Base-by-base conservation (phyloP, 345 rosid genomes). In the Anastatica hierochuntica region DNA sequence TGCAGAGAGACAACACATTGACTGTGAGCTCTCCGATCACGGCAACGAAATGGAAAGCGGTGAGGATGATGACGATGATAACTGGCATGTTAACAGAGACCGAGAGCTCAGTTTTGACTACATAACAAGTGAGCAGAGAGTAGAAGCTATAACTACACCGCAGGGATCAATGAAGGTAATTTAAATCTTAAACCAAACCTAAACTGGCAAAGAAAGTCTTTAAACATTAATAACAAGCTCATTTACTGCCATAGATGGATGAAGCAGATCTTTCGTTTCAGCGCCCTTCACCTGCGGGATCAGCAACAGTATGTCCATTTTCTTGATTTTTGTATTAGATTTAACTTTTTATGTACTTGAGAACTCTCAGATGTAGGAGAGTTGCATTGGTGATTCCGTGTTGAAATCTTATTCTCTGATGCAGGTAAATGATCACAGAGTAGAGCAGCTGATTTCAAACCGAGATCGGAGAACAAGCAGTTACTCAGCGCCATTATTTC, bases 21-120 rank as follows among this genome's bases (percentile, higher is more conserved):
- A 94, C 72, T 81, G 74, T 63, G 77, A 76, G 45, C 82, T 88
- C 62, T 67, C 70, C 58, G 82, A 70, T 46, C 80, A 73, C 46
- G 95, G 74, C 64, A 81, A 81, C 76, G 90, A 68, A 20, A 70
- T 61, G 52, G 83, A 78, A 43, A 75, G 63, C 44, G 74, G 72
- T 39, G 81, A 80, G 53, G 89, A 77, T 56, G 75, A 69, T 17
- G 69, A 60, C 23, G 83, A 73, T 8, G 64, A 72, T 69, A 65
- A 24, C 38, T 60, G 55, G 41, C 69, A 74, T 70, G 27, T 69
- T 55, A 77, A 60, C 51, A 77, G 65, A 69, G 83, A 74, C 31
- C 76, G 94, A 68, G 98, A 88, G 67, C 72, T 79, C 65, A 88
- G 98, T 76, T 88, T 88, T 75, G 88, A 88, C 59, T 88, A 83